Evolutionary conservation across 225 moss, liverwort and hornwort species (phyloP).

Genomic region (Pseudisothecium myosuroides): DNA sequence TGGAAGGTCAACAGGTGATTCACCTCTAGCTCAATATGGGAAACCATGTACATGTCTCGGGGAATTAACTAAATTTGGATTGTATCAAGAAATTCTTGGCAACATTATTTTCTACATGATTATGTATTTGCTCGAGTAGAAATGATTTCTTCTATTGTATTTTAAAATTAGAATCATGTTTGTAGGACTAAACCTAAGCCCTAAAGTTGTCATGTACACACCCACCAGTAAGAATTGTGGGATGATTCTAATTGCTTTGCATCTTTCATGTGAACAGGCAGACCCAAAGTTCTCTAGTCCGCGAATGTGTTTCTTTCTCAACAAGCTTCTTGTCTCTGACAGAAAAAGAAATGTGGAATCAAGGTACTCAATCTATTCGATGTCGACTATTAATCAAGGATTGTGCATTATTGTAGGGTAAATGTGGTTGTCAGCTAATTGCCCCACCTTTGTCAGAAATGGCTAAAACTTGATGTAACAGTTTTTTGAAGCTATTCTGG

Average conservation of each 20-base stretch:
- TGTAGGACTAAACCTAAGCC: not conserved
- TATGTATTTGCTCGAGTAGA: not conserved
- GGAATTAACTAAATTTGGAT: not conserved
- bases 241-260: not conserved
- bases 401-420: not conserved
- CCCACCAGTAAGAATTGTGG: not conserved
- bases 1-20: not conserved
- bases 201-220: not conserved
- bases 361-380: not conserved
- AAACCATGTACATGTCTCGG: not conserved
- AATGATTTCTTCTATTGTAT: not conserved
- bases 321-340: not conserved
- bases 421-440: not conserved
- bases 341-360: not conserved
- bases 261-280: not conserved
- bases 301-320: not conserved
- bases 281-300: not conserved
- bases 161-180: not conserved
- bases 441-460: not conserved
- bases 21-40: no score
- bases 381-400: no score
- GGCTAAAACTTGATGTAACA: no score
- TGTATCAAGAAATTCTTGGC: not conserved
- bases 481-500: not conserved
- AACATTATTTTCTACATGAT: not conserved